Evolutionary conservation across 768 basidiomycete genomes (phyloP).

Genomic region (Holtermannia corniformis): DNA sequence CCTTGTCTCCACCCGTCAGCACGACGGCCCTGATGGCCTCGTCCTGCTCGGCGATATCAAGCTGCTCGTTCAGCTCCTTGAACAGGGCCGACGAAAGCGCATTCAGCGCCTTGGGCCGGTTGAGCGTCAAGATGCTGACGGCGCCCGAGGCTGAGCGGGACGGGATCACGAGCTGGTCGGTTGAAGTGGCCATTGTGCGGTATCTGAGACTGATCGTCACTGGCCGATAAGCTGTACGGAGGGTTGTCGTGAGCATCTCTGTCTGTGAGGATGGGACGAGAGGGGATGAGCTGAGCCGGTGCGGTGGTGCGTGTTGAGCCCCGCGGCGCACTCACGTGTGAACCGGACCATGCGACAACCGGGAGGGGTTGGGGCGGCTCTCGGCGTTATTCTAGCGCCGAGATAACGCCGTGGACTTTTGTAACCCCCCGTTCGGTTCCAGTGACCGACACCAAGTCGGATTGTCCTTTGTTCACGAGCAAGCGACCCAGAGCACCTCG

Average conservation of each 20-base stretch:
- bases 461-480: too few relatives aligned
- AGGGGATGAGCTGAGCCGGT: background rate
- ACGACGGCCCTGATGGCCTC: conserved; percentile 70
- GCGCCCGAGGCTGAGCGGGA: conserved; percentile 20
- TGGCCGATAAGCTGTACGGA: conserved; percentile 1
- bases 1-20: conserved; percentile 80
- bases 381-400: too few relatives aligned
- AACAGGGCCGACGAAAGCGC: conserved; percentile 76
- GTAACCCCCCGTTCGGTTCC: too few relatives aligned
- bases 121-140: conserved; percentile 31
- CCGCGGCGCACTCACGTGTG: too few relatives aligned
- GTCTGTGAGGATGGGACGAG: background rate
- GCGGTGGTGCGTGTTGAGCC: too few relatives aligned
- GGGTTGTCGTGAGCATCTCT: conserved; percentile 15
- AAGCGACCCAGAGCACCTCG: too few relatives aligned
- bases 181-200: conserved; percentile 30
- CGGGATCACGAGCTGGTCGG: conserved; percentile 32
- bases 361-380: too few relatives aligned
- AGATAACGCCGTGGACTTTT: too few relatives aligned
- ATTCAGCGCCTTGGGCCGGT: conserved; percentile 48
- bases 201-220: conserved; percentile 3
- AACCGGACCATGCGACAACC: too few relatives aligned
- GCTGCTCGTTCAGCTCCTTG: conserved; percentile 66
- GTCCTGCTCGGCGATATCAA: conserved; percentile 63
- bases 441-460: too few relatives aligned